Base-by-base conservation (phyloP, 345 rosid genomes). In the Eucalyptus globulus region DNA sequence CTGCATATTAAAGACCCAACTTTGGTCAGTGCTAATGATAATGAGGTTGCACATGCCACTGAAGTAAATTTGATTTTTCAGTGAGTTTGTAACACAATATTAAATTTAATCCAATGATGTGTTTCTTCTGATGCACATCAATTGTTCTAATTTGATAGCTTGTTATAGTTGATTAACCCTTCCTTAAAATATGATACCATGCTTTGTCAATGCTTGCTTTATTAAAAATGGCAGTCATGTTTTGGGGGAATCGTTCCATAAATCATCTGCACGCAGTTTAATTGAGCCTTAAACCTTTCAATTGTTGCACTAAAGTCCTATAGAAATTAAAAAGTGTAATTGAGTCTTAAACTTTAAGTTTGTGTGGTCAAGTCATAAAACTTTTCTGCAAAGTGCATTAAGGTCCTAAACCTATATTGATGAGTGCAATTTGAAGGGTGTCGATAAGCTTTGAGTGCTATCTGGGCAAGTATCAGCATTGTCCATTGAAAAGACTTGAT, bases 211-310 rank as follows among this genome's bases (percentile, higher is more conserved):
- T 37, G 47, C 1, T 72, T 19, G 14, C 83, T 72, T 72, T 37
- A 37, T 37, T 19, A 37, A 72, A 2, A 19, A 21, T 72, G 83
- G 45, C 15, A 37, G 14, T 37, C 14, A 37, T 37, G 15, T 72
- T 37, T 72, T 72, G 83, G 2, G 13, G 15, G 83, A 72, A 37
- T 72, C 5, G 4, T 1, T 19, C 27, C 83, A 69, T 13, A 5
- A 11, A 12, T 37, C 45, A 72, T 72, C 2, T 72, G 14, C 2
- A 17, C 0, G 27, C 4, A 37, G 13, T 72, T 0, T 37, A 72
- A 37, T 37, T 0, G 7, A 37, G 83, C 47, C 83, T 72, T 1
- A 3, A 37, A 37, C 47, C 45, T 72, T 72, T 11, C 47, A 37
- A 37, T 19, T 11, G 47, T 4, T 37, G 83, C 14, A 1, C 3